Base-by-base conservation (phyloP, 2,329 filamentous ascomycete species). In the Pestalotiopsis fici region DNA sequence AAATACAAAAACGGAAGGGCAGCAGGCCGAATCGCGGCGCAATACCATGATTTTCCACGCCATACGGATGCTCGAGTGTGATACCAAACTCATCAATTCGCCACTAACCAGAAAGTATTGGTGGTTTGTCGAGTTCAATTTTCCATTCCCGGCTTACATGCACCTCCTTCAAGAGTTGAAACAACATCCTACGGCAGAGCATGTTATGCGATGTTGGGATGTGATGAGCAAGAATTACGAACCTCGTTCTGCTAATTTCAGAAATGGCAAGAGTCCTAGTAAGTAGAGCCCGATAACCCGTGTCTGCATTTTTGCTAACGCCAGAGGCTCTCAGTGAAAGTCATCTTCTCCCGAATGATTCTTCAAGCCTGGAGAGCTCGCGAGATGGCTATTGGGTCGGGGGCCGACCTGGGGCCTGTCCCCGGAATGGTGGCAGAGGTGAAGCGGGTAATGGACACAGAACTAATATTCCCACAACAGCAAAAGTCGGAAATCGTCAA, bases 221-320 rank as follows among this genome's bases (percentile, higher is more conserved):
- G 65, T 75, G 1, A 82, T 87, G 79, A 81, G 77, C 69, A 77
- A 81, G 3, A 85, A 85, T 66, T 85, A 78, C 65, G 74, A 79
- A 4, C 78, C 77, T 18, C 77, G 83, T n/a, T 67, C 75, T 35
- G 57, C 59, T 3, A 63, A 27, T 5, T 15, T 35, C 11, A 11
- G 59, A 12, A 59, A 25, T 13, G 43, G 28, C 31, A 28, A 63
- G 21, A 31, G 39, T 50, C 39, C 60, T 11, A 27, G 43, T 65
- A 57, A 31, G 55, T 31, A 31, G 11, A 13, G 13, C 23, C 31
- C 3, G 31, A 35, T 35, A 35, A 7, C n/a, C 11, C 31, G 7
- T 35, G 31, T 6, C 31, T 7, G 31, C 31, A 6, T n/a, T 35
- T 6, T 35, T 50, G 43, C 43, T 50, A 21, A 50, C 21, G 9